Evolutionary conservation across 495 filamentous ascomycete species (phyloP).

Genomic region (Penicillium macrosclerotiorum): DNA sequence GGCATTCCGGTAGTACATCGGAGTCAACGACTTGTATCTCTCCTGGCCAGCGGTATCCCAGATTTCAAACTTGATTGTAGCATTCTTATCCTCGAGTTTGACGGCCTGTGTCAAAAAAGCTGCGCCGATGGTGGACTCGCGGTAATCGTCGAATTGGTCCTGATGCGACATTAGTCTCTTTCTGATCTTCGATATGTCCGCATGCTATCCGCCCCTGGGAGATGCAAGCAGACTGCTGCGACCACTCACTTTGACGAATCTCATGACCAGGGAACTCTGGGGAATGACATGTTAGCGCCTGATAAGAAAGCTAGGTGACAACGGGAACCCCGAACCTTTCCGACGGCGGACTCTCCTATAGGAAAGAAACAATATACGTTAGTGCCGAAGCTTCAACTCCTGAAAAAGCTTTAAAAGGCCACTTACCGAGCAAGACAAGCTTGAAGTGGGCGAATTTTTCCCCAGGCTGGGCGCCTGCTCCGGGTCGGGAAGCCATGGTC

Average conservation of each 20-base stretch:
- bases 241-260: slow-evolving; percentile 86
- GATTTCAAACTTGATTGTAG: slow-evolving; percentile 99
- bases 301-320: slow-evolving; percentile 17
- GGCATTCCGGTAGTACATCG: slow-evolving; percentile 99
- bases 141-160: slow-evolving; percentile 99
- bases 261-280: slow-evolving; percentile 92
- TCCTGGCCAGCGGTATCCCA: slow-evolving; percentile 99
- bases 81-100: slow-evolving; percentile 91
- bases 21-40: slow-evolving; percentile 95
- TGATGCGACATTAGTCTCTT: slow-evolving; percentile 32
- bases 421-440: slow-evolving; percentile 87
- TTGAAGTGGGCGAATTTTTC: slow-evolving; percentile 98
- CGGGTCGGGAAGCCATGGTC: slow-evolving; percentile 76
- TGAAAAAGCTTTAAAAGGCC: not conserved
- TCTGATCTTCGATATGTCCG: not conserved
- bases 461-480: slow-evolving; percentile 72
- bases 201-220: not conserved
- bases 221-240: not conserved
- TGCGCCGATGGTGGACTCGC: slow-evolving; percentile 98
- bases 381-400: not conserved
- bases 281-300: slow-evolving; percentile 32
- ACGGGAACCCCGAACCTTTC: slow-evolving; percentile 67
- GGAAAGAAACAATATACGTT: slow-evolving; percentile 13
- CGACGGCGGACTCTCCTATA: slow-evolving; percentile 93
- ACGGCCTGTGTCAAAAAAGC: slow-evolving; percentile 99